phyloP scores from a whole-genome alignment of 495 filamentous ascomycete species.

The Podospora anserina region DNA sequence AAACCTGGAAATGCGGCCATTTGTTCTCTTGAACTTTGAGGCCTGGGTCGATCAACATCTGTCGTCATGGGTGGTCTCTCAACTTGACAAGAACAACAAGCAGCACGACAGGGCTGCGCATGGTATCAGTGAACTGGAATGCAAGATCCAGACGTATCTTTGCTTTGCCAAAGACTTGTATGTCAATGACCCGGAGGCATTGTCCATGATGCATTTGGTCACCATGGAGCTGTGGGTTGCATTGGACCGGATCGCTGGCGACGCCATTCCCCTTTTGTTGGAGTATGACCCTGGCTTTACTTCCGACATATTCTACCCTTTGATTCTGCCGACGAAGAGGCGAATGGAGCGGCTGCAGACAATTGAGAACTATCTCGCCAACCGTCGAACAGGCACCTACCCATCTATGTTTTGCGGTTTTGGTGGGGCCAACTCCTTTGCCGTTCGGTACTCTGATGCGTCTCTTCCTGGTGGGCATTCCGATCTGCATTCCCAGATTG shows the following conservation, averaged over 20 bases:
- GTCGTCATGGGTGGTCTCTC: conserved; percentile 21
- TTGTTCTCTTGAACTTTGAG: conserved; percentile 21
- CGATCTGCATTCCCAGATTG: conserved; percentile 39
- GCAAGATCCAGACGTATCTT: conserved; percentile 27
- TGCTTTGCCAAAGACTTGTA: conserved; percentile 33
- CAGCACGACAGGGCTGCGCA: not conserved
- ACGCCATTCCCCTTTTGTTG: conserved; percentile 38
- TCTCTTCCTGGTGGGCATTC: conserved; percentile 43
- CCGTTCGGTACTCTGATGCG: conserved; percentile 51
- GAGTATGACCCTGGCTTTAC: conserved; percentile 54
- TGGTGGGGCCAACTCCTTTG: conserved; percentile 41
- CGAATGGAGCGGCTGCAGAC: conserved; percentile 51
- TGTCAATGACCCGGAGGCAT: conserved; percentile 43
- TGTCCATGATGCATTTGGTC: conserved; percentile 59
- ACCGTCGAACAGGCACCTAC: conserved; percentile 23
- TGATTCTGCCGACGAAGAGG: conserved; percentile 47
- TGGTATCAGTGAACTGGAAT: conserved; percentile 16
- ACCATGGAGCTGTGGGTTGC: conserved; percentile 63
- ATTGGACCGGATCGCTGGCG: conserved; percentile 50
- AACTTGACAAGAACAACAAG: not conserved
- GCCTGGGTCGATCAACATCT: conserved; percentile 21
- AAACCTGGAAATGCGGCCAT: not conserved
- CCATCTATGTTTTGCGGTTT: conserved; percentile 38
- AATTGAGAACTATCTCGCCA: conserved; percentile 51
- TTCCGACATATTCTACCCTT: conserved; percentile 37